phyloP scores from a whole-genome alignment of 805 yeast species.

The Kluyveromyces lactis region DNA sequence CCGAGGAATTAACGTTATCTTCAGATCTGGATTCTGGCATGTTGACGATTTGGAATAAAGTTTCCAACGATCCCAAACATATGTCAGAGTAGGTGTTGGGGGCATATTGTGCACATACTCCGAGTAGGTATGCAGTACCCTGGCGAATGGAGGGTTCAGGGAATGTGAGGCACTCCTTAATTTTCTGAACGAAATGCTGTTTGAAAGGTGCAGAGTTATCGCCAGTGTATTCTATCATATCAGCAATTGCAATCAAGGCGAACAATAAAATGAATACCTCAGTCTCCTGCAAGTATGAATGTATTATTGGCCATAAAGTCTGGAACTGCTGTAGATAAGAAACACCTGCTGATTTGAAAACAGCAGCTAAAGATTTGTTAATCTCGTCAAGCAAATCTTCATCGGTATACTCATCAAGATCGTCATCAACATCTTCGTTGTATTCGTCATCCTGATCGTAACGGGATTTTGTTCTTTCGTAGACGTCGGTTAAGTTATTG shows the following conservation, averaged over 20 bases:
- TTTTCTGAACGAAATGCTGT: slow-evolving; percentile 52
- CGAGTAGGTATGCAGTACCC: slow-evolving; percentile 77
- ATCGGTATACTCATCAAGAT: slow-evolving; percentile 75
- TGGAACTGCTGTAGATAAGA: slow-evolving; percentile 61
- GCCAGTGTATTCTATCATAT: slow-evolving; percentile 74
- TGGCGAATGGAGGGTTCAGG: slow-evolving; percentile 73
- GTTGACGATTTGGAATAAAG: slow-evolving; percentile 61
- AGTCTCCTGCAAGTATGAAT: slow-evolving; percentile 52
- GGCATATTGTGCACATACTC: slow-evolving; percentile 79
- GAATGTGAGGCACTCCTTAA: slow-evolving; percentile 59
- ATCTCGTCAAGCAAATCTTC: slow-evolving; percentile 86
- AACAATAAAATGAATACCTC: slow-evolving; percentile 63
- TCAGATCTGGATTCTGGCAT: slow-evolving; percentile 81
- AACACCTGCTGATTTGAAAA: slow-evolving; percentile 55
- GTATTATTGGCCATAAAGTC: slow-evolving; percentile 50
- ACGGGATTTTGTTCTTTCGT: slow-evolving; percentile 61
- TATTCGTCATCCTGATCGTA: slow-evolving; percentile 77
- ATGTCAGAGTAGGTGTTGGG: slow-evolving; percentile 55
- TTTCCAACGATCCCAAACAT: slow-evolving; percentile 61
- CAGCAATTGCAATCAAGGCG: slow-evolving; percentile 74
- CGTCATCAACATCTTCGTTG: slow-evolving; percentile 80
- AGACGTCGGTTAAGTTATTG: slow-evolving; percentile 55
- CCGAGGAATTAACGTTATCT: slow-evolving; percentile 80
- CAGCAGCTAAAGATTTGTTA: slow-evolving; percentile 60
- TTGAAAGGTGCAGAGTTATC: slow-evolving; percentile 54